These are phyloP conservation scores for Epithele typhae DNA, from an alignment of 768 basidiomycete species.

Conservation along the genomic window DNA sequence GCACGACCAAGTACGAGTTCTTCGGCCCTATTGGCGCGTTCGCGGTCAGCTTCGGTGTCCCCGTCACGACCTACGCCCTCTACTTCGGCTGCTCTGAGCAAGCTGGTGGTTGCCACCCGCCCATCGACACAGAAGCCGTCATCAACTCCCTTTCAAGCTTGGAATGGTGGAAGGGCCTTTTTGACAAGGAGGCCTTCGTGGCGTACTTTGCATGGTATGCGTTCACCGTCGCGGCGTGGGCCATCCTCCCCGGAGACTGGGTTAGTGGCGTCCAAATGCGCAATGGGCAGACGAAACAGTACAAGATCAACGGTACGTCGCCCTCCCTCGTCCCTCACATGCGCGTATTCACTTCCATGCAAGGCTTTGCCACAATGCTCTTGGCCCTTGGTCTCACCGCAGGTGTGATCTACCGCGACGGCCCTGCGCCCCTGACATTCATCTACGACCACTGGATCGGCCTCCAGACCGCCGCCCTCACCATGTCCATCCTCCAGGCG, in stretches of 20 bases:
- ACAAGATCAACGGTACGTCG: conserved; percentile 92
- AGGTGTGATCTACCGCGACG: conserved; percentile 69
- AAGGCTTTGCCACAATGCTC: conserved; percentile 86
- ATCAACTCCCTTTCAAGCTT: conserved; percentile 41
- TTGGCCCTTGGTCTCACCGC: conserved; percentile 69
- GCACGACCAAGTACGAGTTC: conserved; percentile 75
- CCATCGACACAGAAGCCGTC: conserved; percentile 35
- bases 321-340: not conserved
- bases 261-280: conserved; percentile 42
- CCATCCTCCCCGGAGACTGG: conserved; percentile 59
- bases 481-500: conserved; percentile 77
- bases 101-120: conserved; percentile 66
- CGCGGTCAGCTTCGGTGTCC: conserved; percentile 66
- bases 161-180: conserved; percentile 70
- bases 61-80: conserved; percentile 65
- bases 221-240: conserved; percentile 83
- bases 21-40: conserved; percentile 76
- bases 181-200: conserved; percentile 74
- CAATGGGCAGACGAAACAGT: conserved; percentile 70
- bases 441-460: conserved; percentile 91
- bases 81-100: conserved; percentile 75
- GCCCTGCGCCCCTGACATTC: conserved; percentile 80
- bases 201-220: conserved; percentile 88
- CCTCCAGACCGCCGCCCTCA: conserved; percentile 74
- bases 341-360: not conserved